Percentiles rank a stretch among this genome's conserved stretches.
Evolutionary conservation across 1,139 yeast species (phyloP).

Genomic region (Suhomyces taliae): DNA sequence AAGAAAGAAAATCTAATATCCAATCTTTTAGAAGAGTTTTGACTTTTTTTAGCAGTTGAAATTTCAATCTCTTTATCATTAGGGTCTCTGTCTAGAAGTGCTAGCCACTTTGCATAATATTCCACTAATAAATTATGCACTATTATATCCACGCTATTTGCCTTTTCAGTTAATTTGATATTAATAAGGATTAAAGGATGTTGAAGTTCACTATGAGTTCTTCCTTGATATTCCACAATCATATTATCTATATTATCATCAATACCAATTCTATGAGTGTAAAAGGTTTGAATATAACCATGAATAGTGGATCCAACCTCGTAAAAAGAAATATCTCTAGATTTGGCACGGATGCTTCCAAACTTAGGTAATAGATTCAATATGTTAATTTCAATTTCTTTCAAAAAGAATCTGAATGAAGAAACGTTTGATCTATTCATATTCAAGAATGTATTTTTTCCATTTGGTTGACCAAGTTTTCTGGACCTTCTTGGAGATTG

Average conservation of each 20-base stretch:
- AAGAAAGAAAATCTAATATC: conserved; percentile 48
- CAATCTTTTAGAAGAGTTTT: conserved; percentile 12
- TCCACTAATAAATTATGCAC: conserved; percentile 48
- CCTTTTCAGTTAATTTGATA: conserved; percentile 21
- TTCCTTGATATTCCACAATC: conserved; percentile 28
- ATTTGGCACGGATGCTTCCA: conserved; percentile 40
- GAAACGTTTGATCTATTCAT: conserved; percentile 13
- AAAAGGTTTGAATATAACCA: conserved; percentile 27
- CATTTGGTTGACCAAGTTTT: conserved; percentile 13
- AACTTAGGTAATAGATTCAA: conserved; percentile 34
- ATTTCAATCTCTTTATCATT: background rate
- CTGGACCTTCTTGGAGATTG: conserved; percentile 15
- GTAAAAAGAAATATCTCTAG: conserved; percentile 29
- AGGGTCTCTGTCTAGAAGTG: conserved; percentile 2
- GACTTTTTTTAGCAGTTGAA: background rate
- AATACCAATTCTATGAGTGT: conserved; percentile 19
- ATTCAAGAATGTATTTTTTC: conserved; percentile 8
- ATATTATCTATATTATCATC: conserved; percentile 25
- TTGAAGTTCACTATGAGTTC: conserved; percentile 12
- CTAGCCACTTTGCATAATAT: conserved; percentile 59
- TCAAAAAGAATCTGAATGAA: conserved; percentile 25
- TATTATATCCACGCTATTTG: conserved; percentile 31
- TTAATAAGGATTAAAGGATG: conserved; percentile 28
- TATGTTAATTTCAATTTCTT: conserved; percentile 26
- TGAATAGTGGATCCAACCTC: conserved; percentile 33